Base-by-base conservation (phyloP, 1,284 basidiomycete species). In the Fomitopsis schrenkii region DNA sequence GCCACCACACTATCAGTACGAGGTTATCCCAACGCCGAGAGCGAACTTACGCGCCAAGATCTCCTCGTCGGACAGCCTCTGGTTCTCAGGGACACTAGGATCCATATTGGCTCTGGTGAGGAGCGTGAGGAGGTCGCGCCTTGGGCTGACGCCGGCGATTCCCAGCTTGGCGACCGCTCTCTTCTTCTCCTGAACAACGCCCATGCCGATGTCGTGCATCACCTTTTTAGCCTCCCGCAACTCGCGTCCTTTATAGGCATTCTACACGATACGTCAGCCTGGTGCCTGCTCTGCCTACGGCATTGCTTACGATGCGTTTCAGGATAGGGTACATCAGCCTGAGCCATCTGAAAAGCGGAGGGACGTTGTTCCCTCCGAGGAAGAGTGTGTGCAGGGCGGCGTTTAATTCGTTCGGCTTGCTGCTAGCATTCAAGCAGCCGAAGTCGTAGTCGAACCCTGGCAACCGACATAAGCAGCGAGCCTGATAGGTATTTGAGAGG, bases 361-460 rank as follows among this genome's bases (percentile, higher is more conserved):
- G 8, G 15, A 56, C 52, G 19, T 55, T n/a, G 19, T 55, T n/a
- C 10, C 7, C 42, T 8, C 50, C 45, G n/a, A 45, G 26, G 48
- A 66, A 65, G 12, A 70, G 55, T 15, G 64, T 66, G 35, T 72
- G 67, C 66, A 83, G 77, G 0, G 80, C 79, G 2, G 67, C 55
- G 28, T 71, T 74, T 9, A 85, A 72, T 57, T 80, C 78, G 65
- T 79, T 77, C 2, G 71, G 57, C 14, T 67, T 53, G 0, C 66
- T 68, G 5, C 70, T 65, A 59, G 70, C 55, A 10, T 68, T 66
- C n/a, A 79, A 65, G 0, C 75, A 66, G 15, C 79, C 71, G 68
- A 88, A 84, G 26, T 79, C 67, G 66, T 86, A 84, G 68, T 80
- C 78, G 72, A 88, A 88, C 0, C 77, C 77, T 78, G 19, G 9